Evolutionary conservation across 164 flowering plant species (phyloP).

Genomic region (Brasenia schreberi): DNA sequence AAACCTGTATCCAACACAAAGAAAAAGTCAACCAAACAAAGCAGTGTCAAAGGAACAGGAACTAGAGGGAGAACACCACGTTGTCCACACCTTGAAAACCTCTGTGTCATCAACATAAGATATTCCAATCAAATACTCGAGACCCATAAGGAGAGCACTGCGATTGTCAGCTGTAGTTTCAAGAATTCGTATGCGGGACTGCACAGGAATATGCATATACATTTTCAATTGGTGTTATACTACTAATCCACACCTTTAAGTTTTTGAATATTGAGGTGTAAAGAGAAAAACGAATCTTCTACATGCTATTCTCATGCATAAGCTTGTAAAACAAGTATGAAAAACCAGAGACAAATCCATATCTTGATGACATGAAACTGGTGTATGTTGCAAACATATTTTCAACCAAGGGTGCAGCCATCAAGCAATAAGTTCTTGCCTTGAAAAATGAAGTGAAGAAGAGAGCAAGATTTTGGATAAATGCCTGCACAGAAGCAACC

Average conservation of each 20-base stretch:
- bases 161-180: conserved; percentile 61
- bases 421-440: conserved; percentile 23
- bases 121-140: conserved; percentile 81
- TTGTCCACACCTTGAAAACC: conserved; percentile 69
- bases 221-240: not conserved
- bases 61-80: not conserved
- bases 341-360: no score
- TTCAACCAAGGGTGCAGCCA: not conserved
- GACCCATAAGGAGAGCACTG: conserved; percentile 64
- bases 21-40: not conserved
- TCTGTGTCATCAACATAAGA: conserved; percentile 98
- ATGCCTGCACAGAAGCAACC: conserved; percentile 47
- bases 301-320: no score
- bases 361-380: no score
- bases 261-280: not conserved
- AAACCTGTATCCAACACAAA: conserved; percentile 42
- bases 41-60: not conserved
- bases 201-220: conserved; percentile 12
- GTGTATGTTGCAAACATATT: not conserved
- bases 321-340: no score
- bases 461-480: conserved; percentile 86
- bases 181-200: conserved; percentile 80
- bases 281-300: no score
- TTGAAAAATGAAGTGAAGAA: conserved; percentile 91
- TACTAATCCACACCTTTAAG: not conserved